These are phyloP conservation scores for Perkinsus olseni DNA, from an alignment of 169 alveolate genomes.

Conservation along the genomic window DNA sequence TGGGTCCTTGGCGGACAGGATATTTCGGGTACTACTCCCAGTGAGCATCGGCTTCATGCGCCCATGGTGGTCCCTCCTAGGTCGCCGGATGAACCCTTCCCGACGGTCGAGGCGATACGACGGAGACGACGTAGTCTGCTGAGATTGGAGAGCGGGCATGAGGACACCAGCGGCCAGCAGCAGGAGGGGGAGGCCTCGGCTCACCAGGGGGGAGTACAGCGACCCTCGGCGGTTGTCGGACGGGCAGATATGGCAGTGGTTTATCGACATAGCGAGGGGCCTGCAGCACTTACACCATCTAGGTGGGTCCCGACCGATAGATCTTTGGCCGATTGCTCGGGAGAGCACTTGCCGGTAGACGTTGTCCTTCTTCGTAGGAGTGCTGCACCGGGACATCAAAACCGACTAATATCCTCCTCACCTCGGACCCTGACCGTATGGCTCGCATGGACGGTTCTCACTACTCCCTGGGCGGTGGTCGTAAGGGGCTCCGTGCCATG, in stretches of 20 bases:
- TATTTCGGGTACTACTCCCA: not conserved
- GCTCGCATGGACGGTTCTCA: not conserved
- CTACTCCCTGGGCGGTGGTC: not conserved
- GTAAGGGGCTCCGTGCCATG: not conserved
- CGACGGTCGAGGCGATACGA: not conserved
- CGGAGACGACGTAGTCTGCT: not conserved
- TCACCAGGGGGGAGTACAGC: not conserved
- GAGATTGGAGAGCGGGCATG: not conserved
- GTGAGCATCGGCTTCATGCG: too few species aligned
- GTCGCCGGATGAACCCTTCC: not conserved
- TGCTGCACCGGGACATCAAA: not conserved
- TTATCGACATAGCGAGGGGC: not conserved
- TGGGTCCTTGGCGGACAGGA: slow-evolving; percentile 26
- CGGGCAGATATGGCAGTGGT: not conserved
- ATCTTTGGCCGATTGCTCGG: not conserved
- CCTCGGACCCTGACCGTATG: not conserved
- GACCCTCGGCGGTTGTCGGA: not conserved
- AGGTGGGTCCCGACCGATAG: not conserved
- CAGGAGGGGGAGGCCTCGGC: not conserved
- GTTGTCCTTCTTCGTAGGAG: not conserved
- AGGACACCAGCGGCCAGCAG: too few species aligned
- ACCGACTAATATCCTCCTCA: not conserved
- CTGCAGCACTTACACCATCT: not conserved
- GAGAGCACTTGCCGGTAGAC: not conserved
- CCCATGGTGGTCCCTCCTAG: too few species aligned